Evolutionary conservation across 2,329 filamentous ascomycete genomes (phyloP).

Genomic region (Cucurbitaria berberidis): DNA sequence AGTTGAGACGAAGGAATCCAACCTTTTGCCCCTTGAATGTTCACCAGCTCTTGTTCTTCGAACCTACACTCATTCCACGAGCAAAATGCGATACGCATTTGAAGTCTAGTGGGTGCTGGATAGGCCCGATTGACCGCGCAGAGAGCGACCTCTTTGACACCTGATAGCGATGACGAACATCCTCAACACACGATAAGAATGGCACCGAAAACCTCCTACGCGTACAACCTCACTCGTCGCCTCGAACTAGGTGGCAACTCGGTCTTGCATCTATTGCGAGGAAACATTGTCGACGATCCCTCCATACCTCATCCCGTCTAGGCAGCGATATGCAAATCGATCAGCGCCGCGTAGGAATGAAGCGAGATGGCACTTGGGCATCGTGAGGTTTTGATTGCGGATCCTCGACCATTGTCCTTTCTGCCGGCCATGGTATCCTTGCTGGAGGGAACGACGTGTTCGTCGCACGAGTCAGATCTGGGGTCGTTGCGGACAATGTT

Average conservation of each 20-base stretch:
- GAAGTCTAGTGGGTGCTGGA: too few species aligned
- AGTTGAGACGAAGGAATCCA: neutral
- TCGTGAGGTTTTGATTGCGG: constrained; percentile 11
- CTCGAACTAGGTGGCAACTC: constrained; percentile 5
- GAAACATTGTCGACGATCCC: neutral
- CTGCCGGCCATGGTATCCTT: constrained; percentile 23
- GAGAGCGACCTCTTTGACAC: too few species aligned
- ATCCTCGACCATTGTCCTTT: constrained; percentile 14
- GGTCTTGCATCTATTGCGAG: neutral
- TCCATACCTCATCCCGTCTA: neutral
- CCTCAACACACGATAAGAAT: neutral
- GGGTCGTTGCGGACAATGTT: neutral
- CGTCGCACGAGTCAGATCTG: neutral
- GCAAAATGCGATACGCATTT: too few species aligned
- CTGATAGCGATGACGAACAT: too few species aligned
- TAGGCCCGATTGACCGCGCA: too few species aligned
- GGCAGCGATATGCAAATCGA: constrained; percentile 1
- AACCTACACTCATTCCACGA: too few species aligned
- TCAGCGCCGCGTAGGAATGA: neutral
- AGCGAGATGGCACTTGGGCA: neutral
- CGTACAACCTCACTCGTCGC: neutral
- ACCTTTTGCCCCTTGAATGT: too few species aligned
- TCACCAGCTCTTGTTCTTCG: too few species aligned
- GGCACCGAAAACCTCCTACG: neutral
- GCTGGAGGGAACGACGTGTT: constrained; percentile 19